phyloP scores from a whole-genome alignment of 352 stramenopile genomes.

The Peronospora farinosa region DNA sequence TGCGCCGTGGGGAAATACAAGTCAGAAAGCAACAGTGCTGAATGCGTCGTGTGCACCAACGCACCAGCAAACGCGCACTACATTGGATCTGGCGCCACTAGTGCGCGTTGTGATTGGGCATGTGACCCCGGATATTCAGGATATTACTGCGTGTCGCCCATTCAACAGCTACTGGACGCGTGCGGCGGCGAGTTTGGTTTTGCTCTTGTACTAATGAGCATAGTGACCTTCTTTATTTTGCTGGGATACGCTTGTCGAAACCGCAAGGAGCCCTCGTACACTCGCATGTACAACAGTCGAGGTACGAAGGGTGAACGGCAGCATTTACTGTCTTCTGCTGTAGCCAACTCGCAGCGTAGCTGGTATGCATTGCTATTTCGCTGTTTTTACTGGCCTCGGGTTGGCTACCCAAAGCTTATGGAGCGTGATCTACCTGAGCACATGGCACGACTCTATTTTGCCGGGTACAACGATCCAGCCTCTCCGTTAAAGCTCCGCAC shows the following conservation, averaged over 20 bases:
- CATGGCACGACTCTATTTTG: constrained; percentile 74
- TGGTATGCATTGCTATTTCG: constrained; percentile 52
- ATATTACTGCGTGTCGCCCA: constrained; percentile 60
- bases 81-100: constrained; percentile 38
- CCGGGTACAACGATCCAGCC: constrained; percentile 55
- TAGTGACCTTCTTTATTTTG: constrained; percentile 63
- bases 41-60: constrained; percentile 56
- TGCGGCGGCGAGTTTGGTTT: constrained; percentile 74
- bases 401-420: constrained; percentile 72
- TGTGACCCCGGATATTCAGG: constrained; percentile 76
- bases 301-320: constrained; percentile 51
- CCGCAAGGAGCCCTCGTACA: constrained; percentile 60
- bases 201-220: constrained; percentile 55
- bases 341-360: constrained; percentile 47
- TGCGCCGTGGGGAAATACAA: constrained; percentile 65
- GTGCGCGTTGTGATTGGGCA: constrained; percentile 54
- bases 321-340: constrained; percentile 53
- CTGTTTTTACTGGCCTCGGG: constrained; percentile 70
- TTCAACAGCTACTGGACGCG: constrained; percentile 68
- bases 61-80: constrained; percentile 69
- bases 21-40: constrained; percentile 70
- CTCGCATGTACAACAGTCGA: constrained; percentile 44
- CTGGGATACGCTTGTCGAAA: constrained; percentile 66
- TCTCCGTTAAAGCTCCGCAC: constrained; percentile 51
- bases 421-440: constrained; percentile 75